Evolutionary conservation across 1,284 basidiomycete species (phyloP), one percentile per base, ranked within the genome.

Genomic region (Leucoagaricus sp.): DNA sequence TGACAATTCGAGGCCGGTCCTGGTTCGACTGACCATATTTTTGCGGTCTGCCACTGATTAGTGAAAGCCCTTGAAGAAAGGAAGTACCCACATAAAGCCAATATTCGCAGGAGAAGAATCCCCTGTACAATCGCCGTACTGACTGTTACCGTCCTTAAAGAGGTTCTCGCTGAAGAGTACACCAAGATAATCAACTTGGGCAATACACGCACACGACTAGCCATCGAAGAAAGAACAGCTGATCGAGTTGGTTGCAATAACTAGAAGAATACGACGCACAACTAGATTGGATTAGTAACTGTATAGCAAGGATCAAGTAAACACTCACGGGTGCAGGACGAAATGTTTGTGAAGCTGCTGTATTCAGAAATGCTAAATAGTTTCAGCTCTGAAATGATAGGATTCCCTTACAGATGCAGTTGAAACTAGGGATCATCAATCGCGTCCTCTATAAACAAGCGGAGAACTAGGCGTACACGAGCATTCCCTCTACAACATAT

Each of bases 211-310:
- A 67, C 67, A 68, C 58, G 19, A 62, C 57, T 6, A 67, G 62
- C 67, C 65, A 68, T 23, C 67, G 63, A 33, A 68, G 62, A 46
- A 63, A 68, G 51, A 68, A 69, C 12, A 46, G 26, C n/a, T n/a
- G 28, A 8, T 21, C 31, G 12, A 17, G 15, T 15, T 6, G 28
- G 26, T 46, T n/a, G 13, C 44, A 26, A 46, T n/a, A 10, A 15
- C n/a, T 21, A 9, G 23, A 12, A 6, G 23, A 26, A 46, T 28
- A 44, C 15, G 28, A 33, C 28, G 15, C 15, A 48, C 28, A 34
- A 33, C 46, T 48, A 17, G 12, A 19, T 9, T 10, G 5, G 28
- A n/a, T 44, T 25, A 21, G 6, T 40, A 44, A n/a, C n/a, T 15
- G 17, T 3, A 44, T 21, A 12, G 15, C 19, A 9, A 48, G 31